Percentiles rank a stretch among this genome's conserved stretches.
These are phyloP conservation scores for Rhizopus arrhizus DNA, from an alignment of 371 early-diverging fungal species.

Conservation along the genomic window DNA sequence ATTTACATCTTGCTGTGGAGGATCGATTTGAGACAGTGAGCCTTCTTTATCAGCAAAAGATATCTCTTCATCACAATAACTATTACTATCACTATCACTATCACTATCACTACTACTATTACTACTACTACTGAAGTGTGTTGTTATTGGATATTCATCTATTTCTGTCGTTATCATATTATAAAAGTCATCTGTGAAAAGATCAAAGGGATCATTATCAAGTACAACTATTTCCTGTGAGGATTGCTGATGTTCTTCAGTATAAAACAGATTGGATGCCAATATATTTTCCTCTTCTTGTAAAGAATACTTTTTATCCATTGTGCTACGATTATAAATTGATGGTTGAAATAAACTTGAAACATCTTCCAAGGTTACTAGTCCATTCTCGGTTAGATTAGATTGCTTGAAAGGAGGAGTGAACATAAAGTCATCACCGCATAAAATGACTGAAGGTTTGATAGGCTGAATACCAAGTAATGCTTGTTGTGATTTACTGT, in stretches of 20 bases:
- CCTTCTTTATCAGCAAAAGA: not conserved
- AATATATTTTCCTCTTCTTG: no score
- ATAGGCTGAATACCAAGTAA: conserved; percentile 40
- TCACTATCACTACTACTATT: not conserved
- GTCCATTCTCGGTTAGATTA: not conserved
- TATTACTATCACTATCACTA: not conserved
- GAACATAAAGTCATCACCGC: conserved; percentile 54
- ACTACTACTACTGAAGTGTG: not conserved
- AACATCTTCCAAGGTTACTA: not conserved
- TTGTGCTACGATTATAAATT: not conserved
- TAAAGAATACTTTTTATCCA: no score
- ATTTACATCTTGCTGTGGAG: not conserved
- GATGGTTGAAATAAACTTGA: not conserved
- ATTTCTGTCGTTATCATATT: not conserved
- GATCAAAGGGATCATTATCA: not conserved
- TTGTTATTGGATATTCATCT: not conserved
- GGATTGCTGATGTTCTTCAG: not conserved
- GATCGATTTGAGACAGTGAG: not conserved
- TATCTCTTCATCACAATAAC: not conserved
- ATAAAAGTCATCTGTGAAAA: not conserved
- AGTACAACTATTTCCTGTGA: not conserved
- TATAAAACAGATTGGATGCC: no score
- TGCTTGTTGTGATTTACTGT: conserved; percentile 53
- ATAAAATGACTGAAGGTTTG: conserved; percentile 41
- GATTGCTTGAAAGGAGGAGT: conserved; percentile 41